Evolutionary conservation across 768 basidiomycete genomes (phyloP).

Genomic region (Serpula lacrymans): DNA sequence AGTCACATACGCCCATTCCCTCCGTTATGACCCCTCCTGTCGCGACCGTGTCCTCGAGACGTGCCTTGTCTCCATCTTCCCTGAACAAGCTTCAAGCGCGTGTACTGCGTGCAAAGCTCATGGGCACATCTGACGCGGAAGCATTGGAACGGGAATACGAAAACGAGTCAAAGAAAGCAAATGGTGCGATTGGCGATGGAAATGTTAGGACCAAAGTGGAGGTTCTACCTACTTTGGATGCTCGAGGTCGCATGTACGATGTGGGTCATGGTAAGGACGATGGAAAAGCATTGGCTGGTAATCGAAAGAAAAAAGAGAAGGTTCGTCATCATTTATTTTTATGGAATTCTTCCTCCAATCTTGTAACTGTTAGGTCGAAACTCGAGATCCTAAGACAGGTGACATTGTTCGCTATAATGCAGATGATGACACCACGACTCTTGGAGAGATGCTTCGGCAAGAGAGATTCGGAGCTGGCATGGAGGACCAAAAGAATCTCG

Average conservation of each 20-base stretch:
- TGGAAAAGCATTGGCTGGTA: constrained; percentile 50
- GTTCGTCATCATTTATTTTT: constrained; percentile 26
- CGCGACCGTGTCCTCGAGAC: constrained; percentile 27
- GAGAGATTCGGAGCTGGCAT: constrained; percentile 89
- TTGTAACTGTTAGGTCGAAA: constrained; percentile 59
- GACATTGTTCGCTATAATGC: constrained; percentile 86
- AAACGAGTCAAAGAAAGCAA: constrained; percentile 49
- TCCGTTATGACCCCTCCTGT: constrained; percentile 80
- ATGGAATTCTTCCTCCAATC: constrained; percentile 1
- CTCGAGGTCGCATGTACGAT: constrained; percentile 82
- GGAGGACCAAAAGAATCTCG: constrained; percentile 87
- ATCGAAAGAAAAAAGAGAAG: constrained; percentile 77
- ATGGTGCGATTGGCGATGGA: constrained; percentile 39
- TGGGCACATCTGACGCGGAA: constrained; percentile 73
- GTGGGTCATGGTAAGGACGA: constrained; percentile 78
- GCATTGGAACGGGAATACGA: constrained; percentile 87
- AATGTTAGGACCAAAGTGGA: constrained; percentile 61
- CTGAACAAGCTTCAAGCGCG: constrained; percentile 92
- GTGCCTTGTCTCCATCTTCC: constrained; percentile 68
- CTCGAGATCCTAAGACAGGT: constrained; percentile 86
- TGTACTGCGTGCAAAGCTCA: constrained; percentile 87
- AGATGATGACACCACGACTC: constrained; percentile 82
- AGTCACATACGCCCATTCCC: constrained; percentile 81
- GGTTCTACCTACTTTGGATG: constrained; percentile 88
- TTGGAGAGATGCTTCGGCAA: constrained; percentile 91